Evolutionary conservation across 352 stramenopile genomes (phyloP), one percentile per base, ranked within the genome.

Genomic region (Thalassiosira sp.): DNA sequence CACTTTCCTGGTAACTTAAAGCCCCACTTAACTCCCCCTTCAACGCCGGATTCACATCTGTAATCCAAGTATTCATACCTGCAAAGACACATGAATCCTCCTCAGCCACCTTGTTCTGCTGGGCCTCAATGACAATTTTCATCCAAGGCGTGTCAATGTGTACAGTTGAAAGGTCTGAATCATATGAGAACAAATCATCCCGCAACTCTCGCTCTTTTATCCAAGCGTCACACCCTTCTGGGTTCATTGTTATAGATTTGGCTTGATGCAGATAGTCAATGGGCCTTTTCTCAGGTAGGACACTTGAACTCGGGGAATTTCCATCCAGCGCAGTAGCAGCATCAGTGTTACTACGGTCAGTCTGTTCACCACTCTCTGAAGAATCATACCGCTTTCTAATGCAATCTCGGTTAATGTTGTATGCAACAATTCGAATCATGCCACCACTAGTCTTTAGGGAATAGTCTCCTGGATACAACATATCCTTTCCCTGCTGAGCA

Each of bases 221-320:
- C 52, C 52, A 61, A 20, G 24, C 20, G 15, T 31, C 24, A 27
- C 52, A 61, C 16, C 16, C 10, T 27, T 35, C 52, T 20, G 52
- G 52, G 27, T 61, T 15, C 52, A 61, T 61, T 8, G 52, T 61
- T 5, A 11, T 13, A 8, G 52, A 45, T 43, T 48, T 10, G 52
- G 15, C 27, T 43, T 46, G 52, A 46, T n/a, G 52, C 20, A 61
- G 52, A n/a, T 61, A 61, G 52, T 61, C 52, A 40, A 40, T 40
- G 31, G 31, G 31, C n/a, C n/a, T n/a, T n/a, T n/a, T n/a, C n/a
- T n/a, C n/a, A n/a, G n/a, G n/a, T n/a, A n/a, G n/a, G n/a, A n/a
- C n/a, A n/a, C n/a, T n/a, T n/a, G n/a, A n/a, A n/a, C n/a, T n/a
- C n/a, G n/a, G n/a, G n/a, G n/a, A n/a, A n/a, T n/a, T n/a, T n/a